Evolutionary conservation across 2,329 filamentous ascomycete genomes (phyloP).

Genomic region (Aspergillus unguis): DNA sequence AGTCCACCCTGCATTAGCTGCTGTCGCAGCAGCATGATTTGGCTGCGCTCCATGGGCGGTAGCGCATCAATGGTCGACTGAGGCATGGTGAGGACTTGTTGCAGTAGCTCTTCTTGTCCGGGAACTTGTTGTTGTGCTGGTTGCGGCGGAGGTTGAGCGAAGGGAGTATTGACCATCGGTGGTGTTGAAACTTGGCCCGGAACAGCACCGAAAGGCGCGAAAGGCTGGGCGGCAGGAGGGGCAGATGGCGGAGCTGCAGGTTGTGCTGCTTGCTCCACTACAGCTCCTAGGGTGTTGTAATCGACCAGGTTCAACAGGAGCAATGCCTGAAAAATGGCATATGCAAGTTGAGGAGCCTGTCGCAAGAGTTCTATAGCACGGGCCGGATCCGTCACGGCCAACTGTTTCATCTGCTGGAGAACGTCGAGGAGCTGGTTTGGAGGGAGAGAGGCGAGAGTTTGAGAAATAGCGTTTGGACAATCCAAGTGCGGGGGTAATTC

Average conservation of each 20-base stretch:
- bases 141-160: constrained; percentile 45
- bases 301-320: constrained; percentile 91
- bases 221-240: constrained; percentile 30
- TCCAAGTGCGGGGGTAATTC: constrained; percentile 79
- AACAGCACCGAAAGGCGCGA: constrained; percentile 36
- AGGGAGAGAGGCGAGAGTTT: constrained; percentile 81
- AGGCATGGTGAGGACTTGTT: constrained; percentile 76
- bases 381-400: constrained; percentile 76
- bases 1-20: constrained; percentile 51
- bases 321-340: constrained; percentile 91
- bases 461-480: constrained; percentile 86
- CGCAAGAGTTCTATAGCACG: constrained; percentile 82
- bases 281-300: constrained; percentile 73
- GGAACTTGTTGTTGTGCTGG: constrained; percentile 46
- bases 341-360: constrained; percentile 87
- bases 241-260: constrained; percentile 38
- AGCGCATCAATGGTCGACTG: constrained; percentile 76
- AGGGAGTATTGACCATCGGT: constrained; percentile 44
- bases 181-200: constrained; percentile 53
- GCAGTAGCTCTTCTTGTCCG: constrained; percentile 70
- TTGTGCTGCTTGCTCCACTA: constrained; percentile 63
- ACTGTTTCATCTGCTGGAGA: constrained; percentile 86
- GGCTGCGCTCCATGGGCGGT: constrained; percentile 68
- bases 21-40: constrained; percentile 74
- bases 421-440: constrained; percentile 89